A percentile compares a stretch with the other conserved stretches of the same genome.
Conservation (phyloP, 306 rosid genomes). For the Datisca glomerata region DNA sequence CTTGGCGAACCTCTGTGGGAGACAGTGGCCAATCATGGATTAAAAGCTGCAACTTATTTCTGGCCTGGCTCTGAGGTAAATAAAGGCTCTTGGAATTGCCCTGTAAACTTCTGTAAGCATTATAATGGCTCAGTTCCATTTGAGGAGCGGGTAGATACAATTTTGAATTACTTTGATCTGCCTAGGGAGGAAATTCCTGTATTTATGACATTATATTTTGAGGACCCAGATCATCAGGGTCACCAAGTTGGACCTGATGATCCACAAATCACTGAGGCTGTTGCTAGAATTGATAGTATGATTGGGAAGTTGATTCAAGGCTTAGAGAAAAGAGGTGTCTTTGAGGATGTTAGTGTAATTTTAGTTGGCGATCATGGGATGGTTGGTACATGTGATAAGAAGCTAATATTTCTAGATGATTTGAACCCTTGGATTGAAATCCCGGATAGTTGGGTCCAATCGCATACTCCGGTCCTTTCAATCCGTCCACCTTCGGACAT, state of each 20-base stretch:
- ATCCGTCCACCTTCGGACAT: constrained; percentile 52
- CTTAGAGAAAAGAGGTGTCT: constrained; percentile 65
- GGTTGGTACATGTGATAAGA: constrained; percentile 96
- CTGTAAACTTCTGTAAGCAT: constrained; percentile 27
- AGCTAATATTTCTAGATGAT: constrained; percentile 62
- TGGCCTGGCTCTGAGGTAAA: constrained; percentile 99
- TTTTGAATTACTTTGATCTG: constrained; percentile 56
- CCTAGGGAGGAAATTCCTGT: constrained; percentile 56
- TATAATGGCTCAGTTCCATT: constrained; percentile 74
- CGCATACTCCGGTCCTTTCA: constrained; percentile 54
- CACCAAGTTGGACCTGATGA: constrained; percentile 87
- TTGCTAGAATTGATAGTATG: constrained; percentile 63
- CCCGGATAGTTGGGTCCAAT: constrained; percentile 49
- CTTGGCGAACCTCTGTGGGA: constrained; percentile 95
- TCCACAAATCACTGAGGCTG: constrained; percentile 73
- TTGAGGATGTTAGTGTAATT: constrained; percentile 74
- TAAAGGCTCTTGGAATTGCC: constrained; percentile 87
- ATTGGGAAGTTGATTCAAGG: constrained; percentile 79
- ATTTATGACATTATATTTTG: constrained; percentile 90
- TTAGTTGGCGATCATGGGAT: constrained; percentile 98
- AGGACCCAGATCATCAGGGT: constrained; percentile 98
- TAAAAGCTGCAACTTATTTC: constrained; percentile 69
- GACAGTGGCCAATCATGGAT: constrained; percentile 66
- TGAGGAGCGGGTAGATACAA: constrained; percentile 65
- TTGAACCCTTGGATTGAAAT: constrained; percentile 64